Evolutionary conservation across 768 basidiomycete species (phyloP), one percentile per base, ranked within the genome.

Genomic region (Sutorius australiensis): DNA sequence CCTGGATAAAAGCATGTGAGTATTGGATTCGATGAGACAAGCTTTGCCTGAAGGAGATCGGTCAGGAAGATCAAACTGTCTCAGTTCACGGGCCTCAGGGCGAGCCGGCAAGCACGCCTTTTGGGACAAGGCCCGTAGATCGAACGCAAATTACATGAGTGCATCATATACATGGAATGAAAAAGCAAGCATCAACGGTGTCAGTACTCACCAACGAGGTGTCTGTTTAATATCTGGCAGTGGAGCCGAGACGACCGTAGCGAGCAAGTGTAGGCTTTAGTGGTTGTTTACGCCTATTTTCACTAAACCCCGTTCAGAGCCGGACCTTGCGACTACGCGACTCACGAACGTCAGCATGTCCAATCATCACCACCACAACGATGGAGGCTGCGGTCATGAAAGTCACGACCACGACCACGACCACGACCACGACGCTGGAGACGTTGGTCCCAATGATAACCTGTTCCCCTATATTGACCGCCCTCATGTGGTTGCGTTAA

Each of bases 71-170:
- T 65, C 48, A 66, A 66, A 62, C 80, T 83, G 86, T 89, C 87
- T 89, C 88, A 89, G 80, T 70, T 65, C 78, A 75, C 70, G 70
- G 64, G 61, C 76, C 80, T 77, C 86, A 86, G 86, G 81, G 76
- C 72, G 74, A 67, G 80, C 84, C 74, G 87, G 88, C 88, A 75
- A 76, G 83, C 80, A 76, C 73, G 72, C 82, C 86, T 80, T 89
- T 87, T 86, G 81, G 78, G 73, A 61, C 77, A 75, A 74, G 76
- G 74, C 67, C 66, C 68, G 71, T 67, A 75, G 67, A 72, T 90
- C 88, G 86, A 89, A 89, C 88, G 88, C 88, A 90, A 90, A 90
- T 90, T 90, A 90, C 88, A 73, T 76, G 60, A 74, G 69, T 72
- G 60, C 86, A 89, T 88, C 77, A 73, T 80, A 5, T 57, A 21